Evolutionary conservation across 768 basidiomycete species (phyloP).

Genomic region (Pleurotus djamor): DNA sequence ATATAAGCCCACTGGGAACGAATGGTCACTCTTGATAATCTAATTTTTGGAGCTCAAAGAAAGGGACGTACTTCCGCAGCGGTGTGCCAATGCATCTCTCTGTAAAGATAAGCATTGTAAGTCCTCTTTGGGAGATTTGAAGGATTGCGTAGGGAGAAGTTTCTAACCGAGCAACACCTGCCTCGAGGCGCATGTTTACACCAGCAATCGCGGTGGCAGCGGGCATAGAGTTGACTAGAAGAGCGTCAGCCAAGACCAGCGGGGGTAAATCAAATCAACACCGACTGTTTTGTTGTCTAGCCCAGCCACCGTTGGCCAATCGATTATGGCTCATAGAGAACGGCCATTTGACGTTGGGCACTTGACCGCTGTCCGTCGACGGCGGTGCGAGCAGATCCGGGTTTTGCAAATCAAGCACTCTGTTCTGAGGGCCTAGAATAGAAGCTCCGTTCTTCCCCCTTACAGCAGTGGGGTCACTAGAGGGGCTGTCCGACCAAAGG

Average conservation of each 20-base stretch:
- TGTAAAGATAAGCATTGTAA: slow-evolving; percentile 10
- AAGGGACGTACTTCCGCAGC: slow-evolving; percentile 35
- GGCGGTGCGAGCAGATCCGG: slow-evolving; percentile 43
- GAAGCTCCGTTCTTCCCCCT: slow-evolving; percentile 37
- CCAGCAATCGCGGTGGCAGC: slow-evolving; percentile 40
- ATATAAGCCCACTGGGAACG: slow-evolving; percentile 48
- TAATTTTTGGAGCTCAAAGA: background rate
- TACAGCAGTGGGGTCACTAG: slow-evolving; percentile 25
- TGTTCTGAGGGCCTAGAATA: slow-evolving; percentile 41
- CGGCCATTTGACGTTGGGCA: slow-evolving; percentile 56
- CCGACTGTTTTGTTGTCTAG: slow-evolving; percentile 53
- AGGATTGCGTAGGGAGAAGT: background rate
- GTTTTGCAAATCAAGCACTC: slow-evolving; percentile 36
- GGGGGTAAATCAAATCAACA: background rate
- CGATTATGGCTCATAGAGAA: slow-evolving; percentile 54
- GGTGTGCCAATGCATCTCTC: slow-evolving; percentile 55
- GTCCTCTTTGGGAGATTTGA: slow-evolving; percentile 10
- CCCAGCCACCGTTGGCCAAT: slow-evolving; percentile 58
- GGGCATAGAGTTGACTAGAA: slow-evolving; percentile 43
- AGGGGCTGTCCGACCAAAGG: slow-evolving; percentile 28
- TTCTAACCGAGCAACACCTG: slow-evolving; percentile 46
- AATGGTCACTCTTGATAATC: background rate
- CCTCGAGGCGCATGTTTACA: slow-evolving; percentile 51
- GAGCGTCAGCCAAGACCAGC: background rate
- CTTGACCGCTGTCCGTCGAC: slow-evolving; percentile 38